These are phyloP conservation scores for Candida odintsovae DNA, from an alignment of 805 yeast species.

Conservation along the genomic window DNA sequence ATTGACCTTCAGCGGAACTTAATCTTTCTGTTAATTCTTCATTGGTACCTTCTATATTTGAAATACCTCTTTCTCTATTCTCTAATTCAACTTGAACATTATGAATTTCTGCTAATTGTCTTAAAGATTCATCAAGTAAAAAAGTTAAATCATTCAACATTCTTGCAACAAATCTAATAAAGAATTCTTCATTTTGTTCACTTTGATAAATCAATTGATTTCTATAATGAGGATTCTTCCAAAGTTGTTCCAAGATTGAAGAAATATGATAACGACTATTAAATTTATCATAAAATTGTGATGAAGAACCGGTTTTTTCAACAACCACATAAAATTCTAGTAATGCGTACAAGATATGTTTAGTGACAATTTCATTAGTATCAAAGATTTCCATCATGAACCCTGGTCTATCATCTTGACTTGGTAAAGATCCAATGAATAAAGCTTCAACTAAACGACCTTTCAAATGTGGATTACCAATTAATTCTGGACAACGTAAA, in stretches of 20 bases:
- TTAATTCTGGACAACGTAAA: slow-evolving; percentile 75
- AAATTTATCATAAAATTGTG: slow-evolving; percentile 95
- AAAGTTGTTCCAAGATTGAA: slow-evolving; percentile 71
- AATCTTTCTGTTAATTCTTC: slow-evolving; percentile 58
- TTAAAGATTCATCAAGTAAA: slow-evolving; percentile 83
- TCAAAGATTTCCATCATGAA: slow-evolving; percentile 64
- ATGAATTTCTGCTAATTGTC: slow-evolving; percentile 74
- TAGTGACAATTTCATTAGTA: slow-evolving; percentile 52
- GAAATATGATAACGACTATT: slow-evolving; percentile 86
- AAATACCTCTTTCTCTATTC: slow-evolving; percentile 31
- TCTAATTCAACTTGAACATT: slow-evolving; percentile 61
- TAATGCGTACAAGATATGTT: slow-evolving; percentile 72
- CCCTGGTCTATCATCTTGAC: slow-evolving; percentile 57
- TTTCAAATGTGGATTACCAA: slow-evolving; percentile 92
- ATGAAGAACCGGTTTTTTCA: slow-evolving; percentile 91
- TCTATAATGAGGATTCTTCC: slow-evolving; percentile 69
- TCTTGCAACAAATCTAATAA: slow-evolving; percentile 88
- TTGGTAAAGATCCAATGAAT: slow-evolving; percentile 64
- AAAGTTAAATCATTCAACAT: slow-evolving; percentile 93
- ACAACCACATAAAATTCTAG: slow-evolving; percentile 90
- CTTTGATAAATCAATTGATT: slow-evolving; percentile 66
- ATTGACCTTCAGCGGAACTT: slow-evolving; percentile 63
- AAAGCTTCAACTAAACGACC: slow-evolving; percentile 76
- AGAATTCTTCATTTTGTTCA: slow-evolving; percentile 67
- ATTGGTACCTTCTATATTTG: slow-evolving; percentile 42